Evolutionary conservation across 768 basidiomycete species (phyloP), one percentile per base, ranked within the genome.

Genomic region (Lactarius hatsudake): DNA sequence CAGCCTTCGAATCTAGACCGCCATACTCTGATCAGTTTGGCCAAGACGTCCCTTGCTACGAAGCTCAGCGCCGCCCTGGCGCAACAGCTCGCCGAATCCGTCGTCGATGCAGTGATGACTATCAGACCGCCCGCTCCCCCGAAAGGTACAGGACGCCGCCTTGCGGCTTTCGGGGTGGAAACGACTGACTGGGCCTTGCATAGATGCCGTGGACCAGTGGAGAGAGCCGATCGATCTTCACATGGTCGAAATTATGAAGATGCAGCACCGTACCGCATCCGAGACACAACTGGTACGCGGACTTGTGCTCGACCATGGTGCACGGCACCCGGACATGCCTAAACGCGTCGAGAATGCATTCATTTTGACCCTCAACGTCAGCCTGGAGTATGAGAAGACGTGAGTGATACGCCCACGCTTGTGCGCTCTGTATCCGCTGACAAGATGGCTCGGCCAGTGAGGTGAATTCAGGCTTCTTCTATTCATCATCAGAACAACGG

Each of bases 221-320:
- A 84, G 84, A 62, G 89, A 95, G 72, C 94, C 96, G 59, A 96
- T 98, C 75, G 97, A 99, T 81, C 82, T 99, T 64, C 96, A 98
- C 80, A 99, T 99, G 97, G 82, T 99, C 61, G 97, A 99, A 80
- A 89, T 98, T 69, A 98, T 98, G 97, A 98, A 98, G 82, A 99
- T 99, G 97, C 96, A 97, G 78, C 97, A 99, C 80, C 91, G 96
- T 73, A 96, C 91, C 53, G 94, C 97, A 69, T 94, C 94, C 28
- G 97, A 99, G 78, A 99, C 97, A 36, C 92, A 97, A 76, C 87
- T 99, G 45, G 82, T 99, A 73, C 90, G 93, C 72, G 97, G 97
- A 42, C 84, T 99, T 65, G 97, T 99, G 55, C 83, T 99, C 72
- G 97, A 99, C 79, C 96, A 98, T 75, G 96, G 97, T 71, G 93